These are phyloP conservation scores for Euphorbia lathyris DNA, from an alignment of 345 rosid genomes.

Conservation along the genomic window DNA sequence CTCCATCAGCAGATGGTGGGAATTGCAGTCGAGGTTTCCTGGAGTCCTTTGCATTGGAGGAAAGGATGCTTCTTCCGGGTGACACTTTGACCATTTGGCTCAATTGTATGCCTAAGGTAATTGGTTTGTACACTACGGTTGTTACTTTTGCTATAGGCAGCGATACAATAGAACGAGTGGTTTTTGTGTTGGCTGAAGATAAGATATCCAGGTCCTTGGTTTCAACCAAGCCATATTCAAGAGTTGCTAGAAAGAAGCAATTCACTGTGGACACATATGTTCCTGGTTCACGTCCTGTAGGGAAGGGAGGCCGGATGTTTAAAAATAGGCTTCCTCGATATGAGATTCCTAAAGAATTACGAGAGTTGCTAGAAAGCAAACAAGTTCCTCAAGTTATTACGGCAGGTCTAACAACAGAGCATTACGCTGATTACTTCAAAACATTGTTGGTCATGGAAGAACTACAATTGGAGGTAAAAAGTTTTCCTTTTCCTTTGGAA, in stretches of 20 bases:
- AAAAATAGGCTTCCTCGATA: constrained; percentile 54
- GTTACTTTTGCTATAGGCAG: constrained; percentile 53
- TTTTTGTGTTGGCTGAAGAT: constrained; percentile 75
- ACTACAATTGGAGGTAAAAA: constrained; percentile 71
- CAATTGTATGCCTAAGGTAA: constrained; percentile 62
- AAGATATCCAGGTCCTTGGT: constrained; percentile 59
- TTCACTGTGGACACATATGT: constrained; percentile 34
- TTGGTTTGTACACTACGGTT: constrained; percentile 66
- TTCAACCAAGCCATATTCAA: constrained; percentile 51
- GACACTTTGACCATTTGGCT: constrained; percentile 65
- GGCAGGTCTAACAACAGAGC: constrained; percentile 41
- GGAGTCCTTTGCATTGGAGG: constrained; percentile 56
- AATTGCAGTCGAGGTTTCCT: constrained; percentile 33
- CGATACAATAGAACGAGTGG: constrained; percentile 59
- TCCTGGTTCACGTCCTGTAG: constrained; percentile 43
- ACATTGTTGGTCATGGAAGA: constrained; percentile 78
- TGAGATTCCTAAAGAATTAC: constrained; percentile 54
- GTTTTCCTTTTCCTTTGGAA: not conserved
- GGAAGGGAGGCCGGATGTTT: constrained; percentile 7
- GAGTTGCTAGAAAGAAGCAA: constrained; percentile 48
- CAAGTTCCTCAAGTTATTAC: constrained; percentile 44
- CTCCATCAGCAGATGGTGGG: constrained; percentile 38
- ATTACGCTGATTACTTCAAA: constrained; percentile 58
- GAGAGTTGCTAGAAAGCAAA: constrained; percentile 60
- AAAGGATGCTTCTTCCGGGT: constrained; percentile 70